Evolutionary conservation across 2,329 filamentous ascomycete genomes (phyloP).

Genomic region (Rugonectria rugulosa): DNA sequence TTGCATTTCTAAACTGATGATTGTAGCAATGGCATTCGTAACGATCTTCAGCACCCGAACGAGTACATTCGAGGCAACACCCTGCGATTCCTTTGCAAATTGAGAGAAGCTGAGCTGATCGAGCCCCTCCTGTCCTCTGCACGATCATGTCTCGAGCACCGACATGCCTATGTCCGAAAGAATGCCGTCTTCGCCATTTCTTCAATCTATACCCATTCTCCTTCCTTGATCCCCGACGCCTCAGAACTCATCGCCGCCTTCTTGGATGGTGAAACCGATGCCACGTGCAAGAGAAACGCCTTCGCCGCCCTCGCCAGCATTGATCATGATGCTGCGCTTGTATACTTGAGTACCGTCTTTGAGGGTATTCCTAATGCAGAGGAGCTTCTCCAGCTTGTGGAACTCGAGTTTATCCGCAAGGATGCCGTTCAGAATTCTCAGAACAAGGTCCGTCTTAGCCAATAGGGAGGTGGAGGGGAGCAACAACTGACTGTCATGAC

Average conservation of each 20-base stretch:
- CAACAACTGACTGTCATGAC: conserved; percentile 37
- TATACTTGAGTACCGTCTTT: conserved; percentile 88
- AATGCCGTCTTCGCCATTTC: conserved; percentile 96
- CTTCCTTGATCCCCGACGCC: conserved; percentile 92
- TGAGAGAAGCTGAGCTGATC: conserved; percentile 93
- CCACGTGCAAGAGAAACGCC: conserved; percentile 97
- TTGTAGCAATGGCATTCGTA: conserved; percentile 91
- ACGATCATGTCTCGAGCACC: conserved; percentile 90
- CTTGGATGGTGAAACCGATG: conserved; percentile 88
- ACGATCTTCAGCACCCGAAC: conserved; percentile 96
- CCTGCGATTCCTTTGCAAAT: conserved; percentile 95
- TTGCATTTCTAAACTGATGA: conserved; percentile 18
- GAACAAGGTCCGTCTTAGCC: conserved; percentile 80
- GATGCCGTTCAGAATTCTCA: conserved; percentile 94
- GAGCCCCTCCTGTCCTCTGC: conserved; percentile 94
- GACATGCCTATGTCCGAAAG: conserved; percentile 97
- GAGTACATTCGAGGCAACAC: conserved; percentile 99
- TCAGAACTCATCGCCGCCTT: conserved; percentile 91
- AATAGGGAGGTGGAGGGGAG: background rate
- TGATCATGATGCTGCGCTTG: conserved; percentile 89
- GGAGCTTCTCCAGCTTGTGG: conserved; percentile 89
- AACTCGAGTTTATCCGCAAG: conserved; percentile 97
- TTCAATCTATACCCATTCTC: conserved; percentile 90
- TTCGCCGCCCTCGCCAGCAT: conserved; percentile 92
- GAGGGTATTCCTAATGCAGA: conserved; percentile 94